Base-by-base conservation (phyloP, 805 yeast species). In the Teunomyces panamensis region DNA sequence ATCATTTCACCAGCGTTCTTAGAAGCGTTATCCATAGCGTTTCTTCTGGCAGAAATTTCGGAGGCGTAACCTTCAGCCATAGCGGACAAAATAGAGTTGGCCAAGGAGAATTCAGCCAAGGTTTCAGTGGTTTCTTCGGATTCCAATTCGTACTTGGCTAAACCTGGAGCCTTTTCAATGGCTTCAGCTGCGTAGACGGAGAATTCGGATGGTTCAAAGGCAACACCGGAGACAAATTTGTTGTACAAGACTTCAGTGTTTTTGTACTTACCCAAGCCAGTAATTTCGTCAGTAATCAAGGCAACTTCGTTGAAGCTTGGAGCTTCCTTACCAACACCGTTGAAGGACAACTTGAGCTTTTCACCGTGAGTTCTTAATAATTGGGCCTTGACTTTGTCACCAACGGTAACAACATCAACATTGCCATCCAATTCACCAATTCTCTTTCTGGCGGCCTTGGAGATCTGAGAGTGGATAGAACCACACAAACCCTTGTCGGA, bases 1-100 rank as follows among this genome's bases (percentile, higher is more conserved):
- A 94, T 94, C 98, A 94, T 94, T 65, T 94, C 99, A 77, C 96
- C 96, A 55, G 99, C 99, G 71, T 92, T 92, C 94, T 94, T 92
- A 60, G 97, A 90, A 55, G 99, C 99, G 68, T 94, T 94, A 77
- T 92, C 99, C 99, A 92, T 92, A 60, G 99, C 98, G 71, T 89
- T 92, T 84, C 99, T 91, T 85, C 99, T 91, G 52, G 99, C 97
- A 56, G 95, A 86, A 58, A 91, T 81, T 80, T 92, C 99, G 50
- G 98, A 88, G 53, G 98, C 97, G 74, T 92, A 91, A 74, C 97
- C 98, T 71, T 94, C 97, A 56, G 97, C 92, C 80, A 91, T 81
- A 52, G 96, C 97, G 64, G 91, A 75, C 70, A 86, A 82, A 63
- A 92, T 80, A 64, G 89, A 82, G 82, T 89, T 91, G 57, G 98